phyloP scores from a whole-genome alignment of 768 basidiomycete genomes.

The Tylopilus balloui region DNA sequence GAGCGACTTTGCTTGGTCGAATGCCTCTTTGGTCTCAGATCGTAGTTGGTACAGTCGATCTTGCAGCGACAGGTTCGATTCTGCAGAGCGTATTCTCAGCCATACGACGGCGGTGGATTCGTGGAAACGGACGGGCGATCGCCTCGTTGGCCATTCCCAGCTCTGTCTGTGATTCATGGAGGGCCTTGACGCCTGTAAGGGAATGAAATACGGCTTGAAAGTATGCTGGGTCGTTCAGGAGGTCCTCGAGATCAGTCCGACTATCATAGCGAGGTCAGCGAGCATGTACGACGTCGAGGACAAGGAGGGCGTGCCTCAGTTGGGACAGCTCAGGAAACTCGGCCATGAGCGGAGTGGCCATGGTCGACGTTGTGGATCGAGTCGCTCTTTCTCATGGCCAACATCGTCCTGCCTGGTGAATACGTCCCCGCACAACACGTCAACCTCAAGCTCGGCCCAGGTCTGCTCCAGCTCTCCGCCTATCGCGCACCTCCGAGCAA shows the following conservation, averaged over 20 bases:
- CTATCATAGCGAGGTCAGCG: constrained; percentile 37
- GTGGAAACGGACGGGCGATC: constrained; percentile 65
- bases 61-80: constrained; percentile 70
- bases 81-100: constrained; percentile 37
- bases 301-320: constrained; percentile 52
- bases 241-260: constrained; percentile 86
- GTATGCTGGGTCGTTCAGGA: constrained; percentile 74
- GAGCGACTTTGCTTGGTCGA: constrained; percentile 78
- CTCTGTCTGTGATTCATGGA: constrained; percentile 73
- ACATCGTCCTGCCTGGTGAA: constrained; percentile 79
- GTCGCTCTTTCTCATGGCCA: constrained; percentile 35
- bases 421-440: constrained; percentile 65
- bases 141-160: constrained; percentile 81
- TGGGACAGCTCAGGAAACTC: constrained; percentile 74
- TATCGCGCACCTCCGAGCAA: constrained; percentile 5
- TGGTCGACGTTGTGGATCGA: constrained; percentile 10
- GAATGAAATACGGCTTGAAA: constrained; percentile 88
- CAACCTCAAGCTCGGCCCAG: constrained; percentile 85
- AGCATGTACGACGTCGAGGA: background rate
- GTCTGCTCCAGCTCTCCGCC: constrained; percentile 51
- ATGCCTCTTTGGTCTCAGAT: constrained; percentile 79
- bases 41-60: constrained; percentile 72
- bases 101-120: background rate
- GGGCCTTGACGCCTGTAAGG: constrained; percentile 62
- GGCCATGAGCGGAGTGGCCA: constrained; percentile 41